These are phyloP conservation scores for Nakazawaea ishiwadae DNA, from an alignment of 805 yeast genomes.

Conservation along the genomic window DNA sequence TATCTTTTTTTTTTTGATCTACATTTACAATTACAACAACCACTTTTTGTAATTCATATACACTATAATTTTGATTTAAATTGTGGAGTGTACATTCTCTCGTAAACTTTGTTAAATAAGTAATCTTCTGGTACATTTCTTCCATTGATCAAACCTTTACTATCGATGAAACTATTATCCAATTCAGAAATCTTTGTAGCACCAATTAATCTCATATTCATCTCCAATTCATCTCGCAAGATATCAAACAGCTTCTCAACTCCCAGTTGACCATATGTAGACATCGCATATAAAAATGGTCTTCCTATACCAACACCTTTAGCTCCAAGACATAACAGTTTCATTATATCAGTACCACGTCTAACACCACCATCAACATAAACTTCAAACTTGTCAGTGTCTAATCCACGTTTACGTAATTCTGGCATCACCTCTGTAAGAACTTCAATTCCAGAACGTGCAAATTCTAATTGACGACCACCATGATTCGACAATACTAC, in stretches of 20 bases:
- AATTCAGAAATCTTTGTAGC: slow-evolving; percentile 58
- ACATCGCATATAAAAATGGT: slow-evolving; percentile 60
- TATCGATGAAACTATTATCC: slow-evolving; percentile 58
- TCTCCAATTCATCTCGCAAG: slow-evolving; percentile 63
- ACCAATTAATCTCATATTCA: slow-evolving; percentile 80
- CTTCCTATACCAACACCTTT: slow-evolving; percentile 69
- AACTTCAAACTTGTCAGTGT: slow-evolving; percentile 45
- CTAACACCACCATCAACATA: slow-evolving; percentile 68
- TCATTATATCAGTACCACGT: slow-evolving; percentile 62
- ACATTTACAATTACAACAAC: no score
- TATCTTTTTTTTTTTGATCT: neutral
- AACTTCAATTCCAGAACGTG: slow-evolving; percentile 74
- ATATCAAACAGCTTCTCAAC: slow-evolving; percentile 56
- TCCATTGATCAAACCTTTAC: slow-evolving; percentile 32
- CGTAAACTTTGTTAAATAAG: slow-evolving; percentile 51
- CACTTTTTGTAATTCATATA: no score
- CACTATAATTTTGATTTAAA: slow-evolving; percentile 36
- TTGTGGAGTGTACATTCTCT: slow-evolving; percentile 44
- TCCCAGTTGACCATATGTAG: slow-evolving; percentile 61
- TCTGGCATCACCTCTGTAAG: slow-evolving; percentile 64
- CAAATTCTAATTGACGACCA: slow-evolving; percentile 80
- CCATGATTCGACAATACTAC: slow-evolving; percentile 89
- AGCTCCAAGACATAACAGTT: slow-evolving; percentile 67
- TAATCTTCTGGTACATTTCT: slow-evolving; percentile 49
- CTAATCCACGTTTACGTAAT: slow-evolving; percentile 39